Evolutionary conservation across 345 rosid species (phyloP).

Genomic region (Corchorus capsularis): DNA sequence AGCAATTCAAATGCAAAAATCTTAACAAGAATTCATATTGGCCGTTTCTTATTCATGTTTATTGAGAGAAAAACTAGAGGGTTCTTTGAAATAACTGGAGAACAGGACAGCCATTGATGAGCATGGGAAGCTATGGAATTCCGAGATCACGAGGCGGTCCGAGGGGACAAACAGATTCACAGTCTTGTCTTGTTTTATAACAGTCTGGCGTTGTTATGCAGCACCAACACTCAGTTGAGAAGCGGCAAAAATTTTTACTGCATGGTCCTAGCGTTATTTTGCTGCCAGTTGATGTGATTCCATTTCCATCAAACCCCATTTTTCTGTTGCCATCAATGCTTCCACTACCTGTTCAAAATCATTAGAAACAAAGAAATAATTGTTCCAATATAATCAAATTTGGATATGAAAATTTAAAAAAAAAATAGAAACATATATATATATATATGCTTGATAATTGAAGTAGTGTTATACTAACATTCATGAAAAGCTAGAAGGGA

Average conservation of each 20-base stretch:
- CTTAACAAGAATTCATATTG: not conserved
- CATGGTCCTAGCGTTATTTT: not conserved
- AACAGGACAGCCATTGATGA: not conserved
- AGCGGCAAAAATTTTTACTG: not conserved
- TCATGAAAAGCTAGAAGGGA: too few relatives aligned
- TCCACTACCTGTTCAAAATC: not conserved
- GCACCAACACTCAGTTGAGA: not conserved
- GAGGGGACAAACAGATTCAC: not conserved
- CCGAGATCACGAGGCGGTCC: not conserved
- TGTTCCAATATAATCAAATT: not conserved
- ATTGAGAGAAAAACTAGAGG: not conserved
- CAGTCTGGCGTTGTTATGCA: not conserved
- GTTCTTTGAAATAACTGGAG: not conserved
- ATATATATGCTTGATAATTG: too few relatives aligned
- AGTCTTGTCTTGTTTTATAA: accelerated
- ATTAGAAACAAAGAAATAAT: not conserved
- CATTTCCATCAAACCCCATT: too few relatives aligned
- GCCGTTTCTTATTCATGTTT: not conserved
- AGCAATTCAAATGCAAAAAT: not conserved
- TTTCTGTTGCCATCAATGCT: not conserved
- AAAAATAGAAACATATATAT: not conserved
- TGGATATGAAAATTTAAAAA: not conserved
- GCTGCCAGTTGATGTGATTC: not conserved
- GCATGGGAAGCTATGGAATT: not conserved
- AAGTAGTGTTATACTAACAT: too few relatives aligned